Percentiles rank a stretch among this genome's conserved stretches.
Conservation (phyloP, 371 early-diverging fungal genomes). For the Mortierella sp. region DNA sequence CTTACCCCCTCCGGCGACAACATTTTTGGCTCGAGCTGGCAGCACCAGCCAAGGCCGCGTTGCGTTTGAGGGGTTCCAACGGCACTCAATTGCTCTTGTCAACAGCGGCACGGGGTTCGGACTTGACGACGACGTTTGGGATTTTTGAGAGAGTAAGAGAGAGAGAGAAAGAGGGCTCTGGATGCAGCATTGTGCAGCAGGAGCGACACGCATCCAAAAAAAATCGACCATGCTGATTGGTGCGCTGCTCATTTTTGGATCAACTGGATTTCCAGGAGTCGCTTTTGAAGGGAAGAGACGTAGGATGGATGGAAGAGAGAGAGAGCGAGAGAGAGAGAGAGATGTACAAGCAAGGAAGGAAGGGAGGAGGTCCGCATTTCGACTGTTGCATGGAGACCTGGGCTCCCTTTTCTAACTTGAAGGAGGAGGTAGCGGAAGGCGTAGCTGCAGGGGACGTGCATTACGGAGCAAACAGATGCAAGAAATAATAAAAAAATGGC, state of each 20-base stretch:
- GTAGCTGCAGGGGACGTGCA: neutral
- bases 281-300: neutral
- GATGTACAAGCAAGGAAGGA: neutral
- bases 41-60: neutral
- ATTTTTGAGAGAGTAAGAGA: neutral
- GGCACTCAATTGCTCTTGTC: neutral
- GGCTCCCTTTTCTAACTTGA: too few relatives aligned
- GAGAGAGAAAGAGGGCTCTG: too few relatives aligned
- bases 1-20: neutral
- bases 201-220: neutral
- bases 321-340: neutral
- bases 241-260: neutral
- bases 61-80: neutral
- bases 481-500: neutral
- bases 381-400: neutral
- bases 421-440: neutral
- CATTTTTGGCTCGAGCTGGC: neutral
- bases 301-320: neutral
- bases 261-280: neutral
- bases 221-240: neutral
- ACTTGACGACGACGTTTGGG: neutral
- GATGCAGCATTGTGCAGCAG: neutral
- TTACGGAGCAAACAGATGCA: too few relatives aligned
- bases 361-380: neutral
- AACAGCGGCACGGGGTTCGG: neutral